Conservation (phyloP, 2,329 filamentous ascomycete genomes). For the Ophiostoma tasmaniense region DNA sequence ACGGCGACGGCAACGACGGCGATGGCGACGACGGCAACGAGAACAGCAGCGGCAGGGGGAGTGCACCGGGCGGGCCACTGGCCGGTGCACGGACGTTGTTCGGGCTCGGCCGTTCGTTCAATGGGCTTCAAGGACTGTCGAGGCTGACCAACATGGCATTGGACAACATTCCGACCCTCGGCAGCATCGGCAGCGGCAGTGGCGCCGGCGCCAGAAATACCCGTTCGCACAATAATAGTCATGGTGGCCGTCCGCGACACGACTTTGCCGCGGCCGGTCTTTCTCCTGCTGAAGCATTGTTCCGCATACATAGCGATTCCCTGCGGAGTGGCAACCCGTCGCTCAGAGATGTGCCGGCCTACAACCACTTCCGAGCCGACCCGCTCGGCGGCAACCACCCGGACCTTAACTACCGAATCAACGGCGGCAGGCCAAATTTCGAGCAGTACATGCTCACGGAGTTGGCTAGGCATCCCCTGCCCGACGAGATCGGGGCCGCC, state of each 20-base stretch:
- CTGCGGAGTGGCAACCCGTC: not conserved
- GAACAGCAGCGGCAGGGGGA: not conserved
- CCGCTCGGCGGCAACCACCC: slow-evolving; percentile 25
- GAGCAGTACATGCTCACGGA: not conserved
- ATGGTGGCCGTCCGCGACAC: too few relatives aligned
- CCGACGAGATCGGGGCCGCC: too few relatives aligned
- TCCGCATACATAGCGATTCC: not conserved
- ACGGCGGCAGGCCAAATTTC: slow-evolving; percentile 20
- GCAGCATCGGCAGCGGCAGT: not conserved
- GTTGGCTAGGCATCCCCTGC: not conserved
- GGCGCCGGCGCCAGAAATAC: too few relatives aligned
- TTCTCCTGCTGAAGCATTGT: too few relatives aligned
- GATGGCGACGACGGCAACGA: not conserved
- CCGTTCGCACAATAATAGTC: too few relatives aligned
- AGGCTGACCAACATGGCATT: not conserved
- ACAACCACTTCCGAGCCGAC: slow-evolving; percentile 8
- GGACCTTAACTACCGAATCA: slow-evolving; percentile 27
- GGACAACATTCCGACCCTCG: not conserved
- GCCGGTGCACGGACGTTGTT: not conserved
- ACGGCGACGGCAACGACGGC: too few relatives aligned
- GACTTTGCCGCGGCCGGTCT: too few relatives aligned
- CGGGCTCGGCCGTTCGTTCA: not conserved
- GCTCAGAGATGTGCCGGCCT: not conserved
- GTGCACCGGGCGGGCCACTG: not conserved
- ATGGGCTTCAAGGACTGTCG: not conserved